Conservation (phyloP, 164 flowering plant species). For the Nymphaea thermarum region DNA sequence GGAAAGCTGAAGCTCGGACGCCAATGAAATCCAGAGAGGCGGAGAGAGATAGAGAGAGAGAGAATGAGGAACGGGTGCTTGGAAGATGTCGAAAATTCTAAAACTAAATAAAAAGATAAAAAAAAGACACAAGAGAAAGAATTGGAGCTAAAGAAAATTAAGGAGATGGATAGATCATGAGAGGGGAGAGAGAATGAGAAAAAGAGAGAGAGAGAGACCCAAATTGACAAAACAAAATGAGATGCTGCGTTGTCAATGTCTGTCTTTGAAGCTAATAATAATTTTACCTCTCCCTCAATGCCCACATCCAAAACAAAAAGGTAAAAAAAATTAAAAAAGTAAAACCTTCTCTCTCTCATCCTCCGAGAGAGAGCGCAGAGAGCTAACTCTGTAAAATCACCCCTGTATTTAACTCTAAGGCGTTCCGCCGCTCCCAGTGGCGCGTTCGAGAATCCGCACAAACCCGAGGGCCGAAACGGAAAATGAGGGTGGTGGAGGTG, state of each 20-base stretch:
- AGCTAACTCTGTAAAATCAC: no score
- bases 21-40: neutral
- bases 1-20: slow-evolving; percentile 18
- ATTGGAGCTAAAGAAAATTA: neutral
- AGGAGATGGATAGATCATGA: slow-evolving; percentile 4
- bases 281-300: slow-evolving; percentile 3
- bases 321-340: no score
- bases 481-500: neutral
- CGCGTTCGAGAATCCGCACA: neutral
- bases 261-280: slow-evolving; percentile 47
- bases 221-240: slow-evolving; percentile 22
- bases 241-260: slow-evolving; percentile 45
- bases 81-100: slow-evolving; percentile 3
- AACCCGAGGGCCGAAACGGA: neutral
- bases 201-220: slow-evolving; percentile 6
- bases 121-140: no score
- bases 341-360: no score
- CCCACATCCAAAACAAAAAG: no score
- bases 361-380: no score
- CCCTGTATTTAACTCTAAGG: no score
- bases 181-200: slow-evolving; percentile 6
- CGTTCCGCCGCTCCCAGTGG: no score
- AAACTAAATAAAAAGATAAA: no score
- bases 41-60: slow-evolving; percentile 2
- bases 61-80: slow-evolving; percentile 3